Evolutionary conservation across 2,329 filamentous ascomycete species (phyloP).

Genomic region (Aspergillus sp.): DNA sequence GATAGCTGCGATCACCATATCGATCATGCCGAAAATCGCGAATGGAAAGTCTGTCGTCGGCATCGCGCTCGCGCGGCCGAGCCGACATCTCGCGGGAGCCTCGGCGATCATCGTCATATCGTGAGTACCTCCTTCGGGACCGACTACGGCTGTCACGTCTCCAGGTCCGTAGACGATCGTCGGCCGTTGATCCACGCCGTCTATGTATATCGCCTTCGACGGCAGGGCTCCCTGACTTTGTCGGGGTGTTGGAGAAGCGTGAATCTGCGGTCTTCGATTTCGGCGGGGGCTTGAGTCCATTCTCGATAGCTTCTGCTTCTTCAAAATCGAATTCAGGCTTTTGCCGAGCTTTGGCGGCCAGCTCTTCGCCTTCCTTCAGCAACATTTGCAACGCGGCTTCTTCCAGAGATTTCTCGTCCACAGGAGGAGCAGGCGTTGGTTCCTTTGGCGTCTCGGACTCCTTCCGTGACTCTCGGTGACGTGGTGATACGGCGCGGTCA

Average conservation of each 20-base stretch:
- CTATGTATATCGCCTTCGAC: slow-evolving; percentile 23
- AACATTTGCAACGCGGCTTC: slow-evolving; percentile 55
- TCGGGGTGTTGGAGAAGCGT: slow-evolving; percentile 26
- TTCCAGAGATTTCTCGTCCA: slow-evolving; percentile 56
- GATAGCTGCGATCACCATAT: slow-evolving; percentile 31
- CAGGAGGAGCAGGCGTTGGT: slow-evolving; percentile 32
- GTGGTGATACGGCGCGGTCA: slow-evolving; percentile 30
- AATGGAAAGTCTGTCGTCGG: slow-evolving; percentile 31
- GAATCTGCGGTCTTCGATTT: slow-evolving; percentile 29
- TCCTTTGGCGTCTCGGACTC: slow-evolving; percentile 35
- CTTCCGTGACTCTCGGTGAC: slow-evolving; percentile 29
- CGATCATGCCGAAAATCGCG: slow-evolving; percentile 30
- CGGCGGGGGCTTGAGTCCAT: slow-evolving; percentile 34
- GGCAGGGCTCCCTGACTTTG: slow-evolving; percentile 27
- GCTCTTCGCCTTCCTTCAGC: slow-evolving; percentile 54
- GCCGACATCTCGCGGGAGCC: slow-evolving; percentile 29
- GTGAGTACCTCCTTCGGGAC: slow-evolving; percentile 27
- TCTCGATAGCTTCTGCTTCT: slow-evolving; percentile 44
- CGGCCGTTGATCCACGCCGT: slow-evolving; percentile 27
- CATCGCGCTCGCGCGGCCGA: slow-evolving; percentile 32
- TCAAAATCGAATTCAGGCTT: slow-evolving; percentile 54
- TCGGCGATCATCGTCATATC: slow-evolving; percentile 29
- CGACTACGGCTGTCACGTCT: slow-evolving; percentile 28
- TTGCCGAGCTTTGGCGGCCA: slow-evolving; percentile 51
- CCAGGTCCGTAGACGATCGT: slow-evolving; percentile 24